phyloP scores from a whole-genome alignment of 768 basidiomycete genomes.

The Trichaptum fuscoviolaceum region DNA sequence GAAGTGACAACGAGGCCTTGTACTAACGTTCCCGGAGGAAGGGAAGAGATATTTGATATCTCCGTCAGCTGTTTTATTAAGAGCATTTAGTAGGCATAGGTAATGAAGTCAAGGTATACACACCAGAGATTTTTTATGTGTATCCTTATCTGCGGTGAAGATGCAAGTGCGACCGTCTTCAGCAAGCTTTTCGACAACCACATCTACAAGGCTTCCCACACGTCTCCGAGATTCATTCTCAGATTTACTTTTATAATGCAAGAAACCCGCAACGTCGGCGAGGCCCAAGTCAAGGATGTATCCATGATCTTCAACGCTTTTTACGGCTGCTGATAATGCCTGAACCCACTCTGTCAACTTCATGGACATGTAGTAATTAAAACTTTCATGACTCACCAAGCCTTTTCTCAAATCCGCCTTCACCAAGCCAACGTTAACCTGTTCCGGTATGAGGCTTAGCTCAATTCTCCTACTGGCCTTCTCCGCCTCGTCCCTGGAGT shows the following conservation, averaged over 20 bases:
- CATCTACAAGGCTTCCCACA: conserved; percentile 65
- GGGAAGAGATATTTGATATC: conserved; percentile 68
- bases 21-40: conserved; percentile 84
- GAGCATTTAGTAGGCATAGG: neutral
- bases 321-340: conserved; percentile 72
- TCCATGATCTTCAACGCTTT: conserved; percentile 91
- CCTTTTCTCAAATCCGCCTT: conserved; percentile 73
- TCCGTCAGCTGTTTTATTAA: conserved; percentile 54
- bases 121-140: conserved; percentile 52
- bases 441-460: conserved; percentile 75
- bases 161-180: conserved; percentile 77
- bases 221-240: conserved; percentile 24
- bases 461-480: conserved; percentile 77
- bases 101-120: conserved; percentile 20
- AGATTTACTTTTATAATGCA: conserved; percentile 60
- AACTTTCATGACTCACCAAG: conserved; percentile 50
- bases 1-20: conserved; percentile 77
- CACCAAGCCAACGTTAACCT: conserved; percentile 75
- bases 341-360: conserved; percentile 26
- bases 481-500: conserved; percentile 59
- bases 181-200: conserved; percentile 61
- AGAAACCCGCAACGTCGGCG: conserved; percentile 73
- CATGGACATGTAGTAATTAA: conserved; percentile 6
- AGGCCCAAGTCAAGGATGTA: conserved; percentile 87
- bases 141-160: conserved; percentile 49